Evolutionary conservation across 768 basidiomycete species (phyloP).

Genomic region (Brasilioporus rufonigricans): DNA sequence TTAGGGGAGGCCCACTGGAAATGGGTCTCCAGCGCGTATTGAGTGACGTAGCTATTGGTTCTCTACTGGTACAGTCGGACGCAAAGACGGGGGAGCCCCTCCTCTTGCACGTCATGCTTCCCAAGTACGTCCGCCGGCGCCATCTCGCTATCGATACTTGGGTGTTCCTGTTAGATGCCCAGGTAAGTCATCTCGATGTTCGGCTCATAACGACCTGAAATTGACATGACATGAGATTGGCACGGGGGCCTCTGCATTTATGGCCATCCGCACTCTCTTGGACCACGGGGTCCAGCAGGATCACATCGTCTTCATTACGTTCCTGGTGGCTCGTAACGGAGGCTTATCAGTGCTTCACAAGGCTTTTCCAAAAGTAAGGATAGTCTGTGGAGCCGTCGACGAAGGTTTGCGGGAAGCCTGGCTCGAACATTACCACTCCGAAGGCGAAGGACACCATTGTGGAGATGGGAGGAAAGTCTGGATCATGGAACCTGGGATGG

Average conservation of each 20-base stretch:
- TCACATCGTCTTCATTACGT: constrained; percentile 86
- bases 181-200: constrained; percentile 43
- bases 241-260: constrained; percentile 89
- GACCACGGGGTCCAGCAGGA: constrained; percentile 89
- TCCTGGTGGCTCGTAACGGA: constrained; percentile 81
- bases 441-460: constrained; percentile 38
- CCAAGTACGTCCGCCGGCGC: constrained; percentile 64
- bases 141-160: constrained; percentile 64
- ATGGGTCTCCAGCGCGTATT: constrained; percentile 88
- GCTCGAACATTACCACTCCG: constrained; percentile 55
- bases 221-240: constrained; percentile 61
- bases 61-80: constrained; percentile 89
- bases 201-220: background rate
- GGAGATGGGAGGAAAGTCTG: constrained; percentile 66
- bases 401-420: constrained; percentile 72
- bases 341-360: constrained; percentile 73
- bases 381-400: constrained; percentile 85
- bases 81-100: constrained; percentile 82
- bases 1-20: constrained; percentile 85
- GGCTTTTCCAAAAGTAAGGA: constrained; percentile 82
- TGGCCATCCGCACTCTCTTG: constrained; percentile 90
- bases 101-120: constrained; percentile 79
- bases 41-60: constrained; percentile 82
- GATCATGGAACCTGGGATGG: constrained; percentile 86
- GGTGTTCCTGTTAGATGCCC: constrained; percentile 89